A percentile compares a stretch with the other conserved stretches of the same genome.
phyloP scores from a whole-genome alignment of 148 eudicot species.

The Talinum fruticosum region DNA sequence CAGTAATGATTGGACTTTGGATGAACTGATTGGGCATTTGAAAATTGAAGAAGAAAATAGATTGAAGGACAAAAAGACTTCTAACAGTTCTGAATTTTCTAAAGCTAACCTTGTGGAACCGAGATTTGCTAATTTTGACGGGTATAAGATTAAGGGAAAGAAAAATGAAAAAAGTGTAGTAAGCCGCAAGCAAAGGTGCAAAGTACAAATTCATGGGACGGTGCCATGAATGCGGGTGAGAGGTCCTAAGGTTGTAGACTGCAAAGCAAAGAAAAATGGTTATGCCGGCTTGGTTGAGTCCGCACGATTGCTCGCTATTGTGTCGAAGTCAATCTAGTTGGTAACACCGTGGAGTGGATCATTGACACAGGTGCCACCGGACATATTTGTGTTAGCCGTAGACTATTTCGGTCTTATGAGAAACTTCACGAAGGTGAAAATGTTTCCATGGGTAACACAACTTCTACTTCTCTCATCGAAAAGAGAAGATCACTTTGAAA shows the following conservation, averaged over 20 bases:
- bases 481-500: no score
- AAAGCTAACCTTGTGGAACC: constrained; percentile 5
- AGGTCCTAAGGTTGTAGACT: background rate
- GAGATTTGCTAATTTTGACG: background rate
- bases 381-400: no score
- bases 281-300: background rate
- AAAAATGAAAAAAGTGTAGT: background rate
- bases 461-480: no score
- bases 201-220: background rate
- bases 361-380: no score
- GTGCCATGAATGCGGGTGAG: background rate
- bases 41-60: constrained; percentile 11
- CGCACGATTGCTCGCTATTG: background rate
- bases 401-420: no score
- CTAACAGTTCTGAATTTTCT: background rate
- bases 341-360: no score
- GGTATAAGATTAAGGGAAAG: background rate
- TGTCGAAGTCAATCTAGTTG: background rate
- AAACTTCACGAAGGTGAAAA: no score
- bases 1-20: background rate
- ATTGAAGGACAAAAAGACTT: no score
- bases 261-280: background rate
- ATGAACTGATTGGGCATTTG: background rate
- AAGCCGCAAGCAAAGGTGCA: background rate
- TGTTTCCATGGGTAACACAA: no score